Base-by-base conservation (phyloP, 371 early-diverging fungal genomes). In the Gilbertella persicaria region DNA sequence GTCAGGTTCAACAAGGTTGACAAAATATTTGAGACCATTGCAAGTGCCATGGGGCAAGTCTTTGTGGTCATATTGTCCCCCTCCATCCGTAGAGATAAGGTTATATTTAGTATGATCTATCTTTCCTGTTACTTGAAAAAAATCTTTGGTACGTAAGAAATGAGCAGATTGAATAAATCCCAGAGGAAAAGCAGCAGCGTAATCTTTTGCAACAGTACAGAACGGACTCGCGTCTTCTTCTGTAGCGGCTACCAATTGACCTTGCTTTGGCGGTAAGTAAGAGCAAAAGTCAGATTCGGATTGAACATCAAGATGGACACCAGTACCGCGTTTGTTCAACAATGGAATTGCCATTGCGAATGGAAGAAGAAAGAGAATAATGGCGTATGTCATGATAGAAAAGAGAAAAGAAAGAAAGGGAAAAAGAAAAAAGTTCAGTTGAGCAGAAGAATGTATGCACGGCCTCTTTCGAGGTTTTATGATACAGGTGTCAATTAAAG, bases 51-150 rank as follows among this genome's bases (percentile, higher is more conserved):
- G 67, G 9, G 47, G 33, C 12, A 77, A 72, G 6, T 75, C 73
- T 8, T 47, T 53, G 21, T 67, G 42, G 58, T 80, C 80, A 29
- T 72, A 70, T 46, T 79, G 79, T 29, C 76, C 80, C 41, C 78
- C 78, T n/a, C 64, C 63, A 45, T 80, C 78, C 2, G 37, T 47
- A 5, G 45, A 5, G 13, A 66, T 58, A 16, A 80, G 44, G 10
- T 53, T 56, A 19, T 65, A 71, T 46, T 68, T 66, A 19, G 47
- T 33, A 19, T 67, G 69, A 53, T 76, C 66, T 12, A 80, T 69
- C 4, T 61, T 60, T 21, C 80, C 80, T 13, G 80, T 80, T 24
- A 80, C 66, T 56, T 80, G 80, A 29, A 74, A 68, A 20, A 66
- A 80, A 9, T 45, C 56, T 5, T 60, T 50, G 24, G 73, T 71